Evolutionary conservation across 1,284 basidiomycete genomes (phyloP).

Genomic region (Gastroboletus turbinatus): DNA sequence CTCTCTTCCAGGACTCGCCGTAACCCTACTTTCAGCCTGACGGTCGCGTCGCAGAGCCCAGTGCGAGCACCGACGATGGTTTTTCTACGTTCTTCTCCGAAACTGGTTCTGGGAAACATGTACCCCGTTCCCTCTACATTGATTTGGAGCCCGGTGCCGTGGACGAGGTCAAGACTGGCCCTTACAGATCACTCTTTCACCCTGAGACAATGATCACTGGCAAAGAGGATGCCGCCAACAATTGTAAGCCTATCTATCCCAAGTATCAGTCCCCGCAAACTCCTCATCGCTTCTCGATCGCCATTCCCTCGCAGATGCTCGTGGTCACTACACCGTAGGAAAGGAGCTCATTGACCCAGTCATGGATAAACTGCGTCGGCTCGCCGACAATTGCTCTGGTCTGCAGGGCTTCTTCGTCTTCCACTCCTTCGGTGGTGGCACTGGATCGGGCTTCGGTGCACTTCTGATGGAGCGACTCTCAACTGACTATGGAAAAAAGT

Average conservation of each 20-base stretch:
- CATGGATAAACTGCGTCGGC: constrained; percentile 94
- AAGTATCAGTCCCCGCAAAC: constrained; percentile 15
- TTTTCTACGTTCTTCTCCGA: constrained; percentile 97
- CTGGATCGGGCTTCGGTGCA: constrained; percentile 98
- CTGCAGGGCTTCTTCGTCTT: constrained; percentile 99
- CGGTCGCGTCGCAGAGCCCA: constrained; percentile 79
- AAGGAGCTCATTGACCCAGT: constrained; percentile 93
- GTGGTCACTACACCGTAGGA: constrained; percentile 97
- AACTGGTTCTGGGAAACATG: constrained; percentile 92
- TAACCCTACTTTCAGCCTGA: constrained; percentile 64
- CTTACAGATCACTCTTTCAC: constrained; percentile 95
- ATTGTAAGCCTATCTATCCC: constrained; percentile 62
- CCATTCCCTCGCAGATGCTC: constrained; percentile 70
- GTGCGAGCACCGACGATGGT: constrained; percentile 79
- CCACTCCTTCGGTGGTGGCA: constrained; percentile 99
- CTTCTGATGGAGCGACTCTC: constrained; percentile 95
- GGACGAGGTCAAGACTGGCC: constrained; percentile 94
- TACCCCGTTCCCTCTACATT: constrained; percentile 96
- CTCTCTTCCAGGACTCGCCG: neutral
- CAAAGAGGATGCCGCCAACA: constrained; percentile 99
- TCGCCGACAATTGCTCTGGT: constrained; percentile 97
- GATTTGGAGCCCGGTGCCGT: constrained; percentile 96
- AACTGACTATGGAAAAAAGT: constrained; percentile 98
- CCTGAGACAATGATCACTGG: constrained; percentile 98
- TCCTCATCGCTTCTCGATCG: constrained; percentile 14